A percentile compares a stretch with the other conserved stretches of the same genome.
phyloP scores from a whole-genome alignment of 106 monocot species.

The Dendrobium huoshanense region DNA sequence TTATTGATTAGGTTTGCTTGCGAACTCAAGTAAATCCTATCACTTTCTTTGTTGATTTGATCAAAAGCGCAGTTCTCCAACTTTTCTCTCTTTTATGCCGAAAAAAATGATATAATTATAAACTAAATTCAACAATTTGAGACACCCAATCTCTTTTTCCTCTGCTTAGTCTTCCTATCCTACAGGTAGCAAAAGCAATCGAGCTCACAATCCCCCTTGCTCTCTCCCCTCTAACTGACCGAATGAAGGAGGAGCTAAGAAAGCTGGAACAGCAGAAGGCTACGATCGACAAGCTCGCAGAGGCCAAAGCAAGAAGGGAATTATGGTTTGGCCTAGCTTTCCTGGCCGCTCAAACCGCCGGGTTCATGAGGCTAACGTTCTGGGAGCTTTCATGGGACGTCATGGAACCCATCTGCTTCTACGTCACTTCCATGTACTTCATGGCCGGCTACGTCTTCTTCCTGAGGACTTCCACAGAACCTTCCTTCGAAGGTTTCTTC shows the following conservation, averaged over 20 bases:
- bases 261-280: conserved; percentile 36
- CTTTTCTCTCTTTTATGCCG: too few species aligned
- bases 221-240: neutral
- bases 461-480: conserved; percentile 33
- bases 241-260: conserved; percentile 16
- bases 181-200: conserved; percentile 21
- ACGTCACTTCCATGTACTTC: conserved; percentile 38
- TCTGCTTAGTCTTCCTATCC: neutral
- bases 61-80: too few species aligned
- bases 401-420: conserved; percentile 67
- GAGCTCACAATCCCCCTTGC: conserved; percentile 22
- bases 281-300: conserved; percentile 30
- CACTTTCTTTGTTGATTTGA: neutral
- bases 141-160: conserved; percentile 3
- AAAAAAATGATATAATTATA: too few species aligned
- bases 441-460: conserved; percentile 45
- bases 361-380: conserved; percentile 53
- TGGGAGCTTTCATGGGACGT: conserved; percentile 69
- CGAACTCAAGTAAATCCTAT: too few species aligned
- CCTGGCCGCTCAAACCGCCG: conserved; percentile 29
- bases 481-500: conserved; percentile 44
- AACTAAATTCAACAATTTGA: neutral
- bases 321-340: conserved; percentile 40
- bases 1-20: too few species aligned
- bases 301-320: conserved; percentile 20